A percentile compares a stretch with the other conserved stretches of the same genome.
These are phyloP conservation scores for Macrophomina pseudophaseolina DNA, from an alignment of 2,329 filamentous ascomycete species.

Conservation along the genomic window DNA sequence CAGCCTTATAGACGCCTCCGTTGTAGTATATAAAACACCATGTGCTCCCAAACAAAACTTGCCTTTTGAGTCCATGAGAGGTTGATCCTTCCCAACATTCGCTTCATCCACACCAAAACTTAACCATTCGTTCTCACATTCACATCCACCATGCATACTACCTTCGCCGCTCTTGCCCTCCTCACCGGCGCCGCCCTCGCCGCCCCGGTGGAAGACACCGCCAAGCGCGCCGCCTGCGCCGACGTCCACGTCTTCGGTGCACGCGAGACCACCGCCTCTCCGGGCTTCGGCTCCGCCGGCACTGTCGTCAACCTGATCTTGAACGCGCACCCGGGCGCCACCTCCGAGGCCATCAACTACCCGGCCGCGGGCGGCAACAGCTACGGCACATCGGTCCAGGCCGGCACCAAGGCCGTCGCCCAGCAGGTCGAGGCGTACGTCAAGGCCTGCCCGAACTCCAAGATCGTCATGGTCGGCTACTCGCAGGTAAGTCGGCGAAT, in stretches of 20 bases:
- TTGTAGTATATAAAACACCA: not conserved
- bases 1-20: not conserved
- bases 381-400: slow-evolving; percentile 3
- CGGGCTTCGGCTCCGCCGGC: slow-evolving; percentile 42
- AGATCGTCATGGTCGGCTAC: slow-evolving; percentile 67
- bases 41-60: not conserved
- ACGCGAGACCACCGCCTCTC: slow-evolving; percentile 6
- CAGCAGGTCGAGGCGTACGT: slow-evolving; percentile 40
- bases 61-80: not conserved
- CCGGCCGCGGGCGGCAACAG: slow-evolving; percentile 37
- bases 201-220: slow-evolving; percentile 41
- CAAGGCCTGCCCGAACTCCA: slow-evolving; percentile 60
- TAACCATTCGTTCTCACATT: not conserved
- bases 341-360: slow-evolving; percentile 12
- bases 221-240: slow-evolving; percentile 28
- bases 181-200: slow-evolving; percentile 41
- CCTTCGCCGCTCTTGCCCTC: slow-evolving; percentile 35
- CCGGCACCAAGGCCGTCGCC: not conserved
- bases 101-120: not conserved
- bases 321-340: slow-evolving; percentile 4
- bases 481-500: slow-evolving; percentile 52
- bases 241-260: slow-evolving; percentile 18
- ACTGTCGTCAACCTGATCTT: slow-evolving; percentile 30
- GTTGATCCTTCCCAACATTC: not conserved
- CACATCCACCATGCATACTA: slow-evolving; percentile 39